Evolutionary conservation across 2,329 filamentous ascomycete genomes (phyloP).

Genomic region (Tolypocladium ophioglossoides): DNA sequence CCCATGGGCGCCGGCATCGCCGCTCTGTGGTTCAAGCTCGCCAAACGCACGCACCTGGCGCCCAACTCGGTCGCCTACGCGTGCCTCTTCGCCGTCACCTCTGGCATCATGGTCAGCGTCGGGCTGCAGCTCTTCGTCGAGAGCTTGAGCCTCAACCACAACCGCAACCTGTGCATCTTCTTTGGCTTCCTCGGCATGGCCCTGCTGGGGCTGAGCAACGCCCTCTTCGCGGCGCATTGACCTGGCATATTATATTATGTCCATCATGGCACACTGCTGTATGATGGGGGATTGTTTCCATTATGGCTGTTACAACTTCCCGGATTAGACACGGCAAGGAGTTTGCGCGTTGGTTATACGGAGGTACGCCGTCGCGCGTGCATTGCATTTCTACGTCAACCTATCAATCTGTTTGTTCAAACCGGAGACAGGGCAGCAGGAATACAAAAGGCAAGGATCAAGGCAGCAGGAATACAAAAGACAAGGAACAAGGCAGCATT

Average conservation of each 20-base stretch:
- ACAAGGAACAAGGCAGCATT: background rate
- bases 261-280: background rate
- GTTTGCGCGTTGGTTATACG: background rate
- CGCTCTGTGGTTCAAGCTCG: conserved; percentile 73
- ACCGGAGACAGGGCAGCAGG: background rate
- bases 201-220: conserved; percentile 73
- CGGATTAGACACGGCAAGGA: background rate
- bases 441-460: too few relatives aligned
- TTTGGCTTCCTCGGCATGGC: conserved; percentile 84
- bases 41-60: conserved; percentile 37
- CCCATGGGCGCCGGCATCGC: conserved; percentile 78
- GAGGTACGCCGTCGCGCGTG: background rate
- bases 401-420: background rate
- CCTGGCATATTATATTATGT: background rate
- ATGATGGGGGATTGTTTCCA: background rate
- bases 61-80: conserved; percentile 57
- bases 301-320: background rate
- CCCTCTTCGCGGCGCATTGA: conserved; percentile 56
- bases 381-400: background rate
- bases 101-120: conserved; percentile 93
- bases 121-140: conserved; percentile 83
- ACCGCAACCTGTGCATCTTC: conserved; percentile 62
- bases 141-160: conserved; percentile 72
- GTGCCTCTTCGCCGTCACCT: conserved; percentile 76
- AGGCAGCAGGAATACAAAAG: too few relatives aligned